Evolutionary conservation across 352 stramenopile genomes (phyloP), one percentile per base, ranked within the genome.

Genomic region (Phytophthora fragariae): DNA sequence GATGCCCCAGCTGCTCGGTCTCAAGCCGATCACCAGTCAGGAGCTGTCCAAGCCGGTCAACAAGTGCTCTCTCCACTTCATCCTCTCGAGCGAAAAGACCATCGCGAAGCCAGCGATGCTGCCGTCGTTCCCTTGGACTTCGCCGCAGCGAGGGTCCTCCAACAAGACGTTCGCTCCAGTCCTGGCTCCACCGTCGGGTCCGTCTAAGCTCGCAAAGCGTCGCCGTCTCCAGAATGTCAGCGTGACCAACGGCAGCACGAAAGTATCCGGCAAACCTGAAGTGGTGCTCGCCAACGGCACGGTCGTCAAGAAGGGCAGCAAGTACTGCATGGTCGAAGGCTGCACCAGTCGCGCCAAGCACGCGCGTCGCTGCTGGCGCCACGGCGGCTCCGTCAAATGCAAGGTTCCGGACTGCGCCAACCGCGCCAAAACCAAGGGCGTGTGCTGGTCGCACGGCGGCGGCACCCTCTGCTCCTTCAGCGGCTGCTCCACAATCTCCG

Each of bases 371-470:
- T 90, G 83, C 63, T 90, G 83, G 83, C 79, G 81, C 17, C 83
- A 91, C 72, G 83, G 83, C 24, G 83, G 83, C 29, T 90, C 83
- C 7, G 76, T 87, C 61, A 82, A 88, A 59, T 92, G 85, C 78
- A 90, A 86, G 27, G 68, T 87, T 2, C 65, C 68, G 0, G 82
- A 84, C 68, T 88, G 81, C 47, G 58, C 69, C 5, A 91, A 91
- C 68, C 81, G 81, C 49, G 81, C 81, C 41, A 91, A 91, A 67
- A 86, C 81, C 35, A 86, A 86, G 52, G 83, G 83, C 11, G 75
- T 91, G 6, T 91, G 83, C 62, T 91, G 83, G 83, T 88, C 79
- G 15, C 83, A 91, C 65, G 83, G 83, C 17, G 83, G 83, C 27
- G 83, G 83, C 53, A 91, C 79, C 11, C 63, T 83, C 14, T 91